Base-by-base conservation (phyloP, 352 stramenopile genomes). In the Globisporangium heterothallicum region DNA sequence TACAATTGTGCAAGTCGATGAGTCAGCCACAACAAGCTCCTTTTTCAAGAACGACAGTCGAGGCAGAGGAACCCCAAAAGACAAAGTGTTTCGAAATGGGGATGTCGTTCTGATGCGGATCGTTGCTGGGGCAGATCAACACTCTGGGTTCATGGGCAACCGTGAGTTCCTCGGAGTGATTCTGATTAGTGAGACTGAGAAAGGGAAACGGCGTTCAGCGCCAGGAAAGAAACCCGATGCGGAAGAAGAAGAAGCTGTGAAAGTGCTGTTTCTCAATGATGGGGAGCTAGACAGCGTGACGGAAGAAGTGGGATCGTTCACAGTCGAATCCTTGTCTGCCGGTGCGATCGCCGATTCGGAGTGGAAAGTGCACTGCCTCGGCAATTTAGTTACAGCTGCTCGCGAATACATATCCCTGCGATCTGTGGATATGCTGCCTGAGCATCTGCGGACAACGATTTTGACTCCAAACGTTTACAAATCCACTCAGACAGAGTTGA, bases 351-450 rank as follows among this genome's bases (percentile, higher is more conserved):
- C 59, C 1, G 81, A 88, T 42, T 75, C 74, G 1, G 82, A 92
- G 55, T 95, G 83, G 80, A 82, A 85, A 29, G 82, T 86, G 7
- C 77, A 71, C n/a, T 70, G 77, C 14, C 53, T 92, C 14, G 70
- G 77, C 48, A 95, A 93, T 49, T 59, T 95, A 32, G 76, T 87
- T 4, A 95, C 84, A 9, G 78, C 75, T 5, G 64, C 80, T 10
- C 84, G 84, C 38, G 84, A 95, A 54, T 95, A 95, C 47, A 70
- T 92, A 24, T 81, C 78, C 6, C 63, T 95, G 35, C 76, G 82
- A 14, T 92, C 84, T 1, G 79, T 95, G 0, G 82, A 95, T 36
- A 80, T 92, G 68, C 66, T 95, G 25, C 84, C 84, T 1, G 73
- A 88, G 25, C 84, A 95, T 46, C 54, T 95, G 46, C 70, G 82